A percentile compares a stretch with the other conserved stretches of the same genome.
phyloP scores from a whole-genome alignment of 345 rosid species.

The Abelmoschus esculentus region DNA sequence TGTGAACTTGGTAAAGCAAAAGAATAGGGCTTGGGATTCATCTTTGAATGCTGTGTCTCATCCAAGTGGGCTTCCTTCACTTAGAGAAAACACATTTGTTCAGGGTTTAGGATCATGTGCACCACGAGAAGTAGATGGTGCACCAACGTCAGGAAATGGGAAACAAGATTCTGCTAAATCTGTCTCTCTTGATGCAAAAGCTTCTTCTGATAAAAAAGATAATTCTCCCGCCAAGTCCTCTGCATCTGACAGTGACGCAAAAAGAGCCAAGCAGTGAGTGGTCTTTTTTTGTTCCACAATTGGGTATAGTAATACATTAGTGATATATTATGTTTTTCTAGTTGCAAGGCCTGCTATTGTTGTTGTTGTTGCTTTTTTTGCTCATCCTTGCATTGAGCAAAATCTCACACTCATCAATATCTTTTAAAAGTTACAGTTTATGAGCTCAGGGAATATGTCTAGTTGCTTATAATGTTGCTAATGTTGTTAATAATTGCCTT shows the following conservation, averaged over 20 bases:
- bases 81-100: constrained; percentile 39
- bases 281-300: constrained; percentile 9
- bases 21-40: constrained; percentile 44
- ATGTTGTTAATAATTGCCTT: no score
- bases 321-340: background rate
- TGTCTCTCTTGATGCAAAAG: constrained; percentile 41
- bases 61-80: constrained; percentile 39
- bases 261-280: constrained; percentile 88
- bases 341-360: background rate
- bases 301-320: background rate
- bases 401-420: background rate
- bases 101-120: constrained; percentile 45
- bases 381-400: background rate
- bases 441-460: background rate
- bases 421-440: background rate
- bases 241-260: constrained; percentile 56
- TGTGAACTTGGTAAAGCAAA: constrained; percentile 39
- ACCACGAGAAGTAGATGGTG: constrained; percentile 43
- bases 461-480: no score
- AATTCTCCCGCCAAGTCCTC: constrained; percentile 33
- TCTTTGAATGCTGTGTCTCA: constrained; percentile 31
- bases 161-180: constrained; percentile 52
- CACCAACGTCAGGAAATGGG: constrained; percentile 35
- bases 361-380: background rate
- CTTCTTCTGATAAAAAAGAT: constrained; percentile 51